Evolutionary conservation across 1,284 basidiomycete species (phyloP).

Genomic region (Crepidotus sp.): DNA sequence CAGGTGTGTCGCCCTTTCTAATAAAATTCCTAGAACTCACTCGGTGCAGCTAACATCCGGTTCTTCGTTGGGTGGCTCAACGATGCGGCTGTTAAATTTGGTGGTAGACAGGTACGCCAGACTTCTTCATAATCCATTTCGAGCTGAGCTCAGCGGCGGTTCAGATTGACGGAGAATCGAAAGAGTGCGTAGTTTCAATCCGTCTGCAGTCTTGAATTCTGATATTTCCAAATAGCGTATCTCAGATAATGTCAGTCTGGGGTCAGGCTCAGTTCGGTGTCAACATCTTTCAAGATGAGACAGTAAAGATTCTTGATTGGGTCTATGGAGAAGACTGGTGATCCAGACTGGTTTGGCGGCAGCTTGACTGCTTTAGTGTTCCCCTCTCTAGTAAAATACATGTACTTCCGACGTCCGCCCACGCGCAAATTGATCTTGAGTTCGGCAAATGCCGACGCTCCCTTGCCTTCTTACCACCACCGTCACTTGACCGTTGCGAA

Average conservation of each 20-base stretch:
- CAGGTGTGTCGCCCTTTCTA: conserved; percentile 2
- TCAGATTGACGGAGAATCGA: conserved; percentile 15
- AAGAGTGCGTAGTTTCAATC: conserved; percentile 1
- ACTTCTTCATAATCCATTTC: neutral
- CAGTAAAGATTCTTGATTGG: conserved; percentile 7
- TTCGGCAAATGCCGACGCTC: no score
- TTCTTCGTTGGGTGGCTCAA: conserved; percentile 18
- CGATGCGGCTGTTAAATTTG: conserved; percentile 16
- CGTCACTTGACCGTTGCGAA: no score
- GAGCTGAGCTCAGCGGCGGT: neutral
- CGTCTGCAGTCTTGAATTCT: neutral
- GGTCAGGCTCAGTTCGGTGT: conserved; percentile 8
- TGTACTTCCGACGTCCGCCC: no score
- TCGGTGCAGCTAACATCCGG: conserved; percentile 14
- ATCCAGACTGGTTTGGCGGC: neutral
- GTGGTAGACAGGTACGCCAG: conserved; percentile 14
- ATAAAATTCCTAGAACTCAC: neutral
- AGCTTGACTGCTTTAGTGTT: no score
- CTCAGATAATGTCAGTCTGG: conserved; percentile 14
- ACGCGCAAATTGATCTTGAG: no score
- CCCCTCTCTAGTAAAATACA: no score
- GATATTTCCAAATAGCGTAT: neutral
- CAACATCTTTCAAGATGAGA: neutral
- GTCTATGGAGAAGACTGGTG: conserved; percentile 17
- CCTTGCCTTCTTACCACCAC: no score